Evolutionary conservation across 108 stramenopile species (phyloP).

Genomic region (Cyclotella choctawhatcheeana): DNA sequence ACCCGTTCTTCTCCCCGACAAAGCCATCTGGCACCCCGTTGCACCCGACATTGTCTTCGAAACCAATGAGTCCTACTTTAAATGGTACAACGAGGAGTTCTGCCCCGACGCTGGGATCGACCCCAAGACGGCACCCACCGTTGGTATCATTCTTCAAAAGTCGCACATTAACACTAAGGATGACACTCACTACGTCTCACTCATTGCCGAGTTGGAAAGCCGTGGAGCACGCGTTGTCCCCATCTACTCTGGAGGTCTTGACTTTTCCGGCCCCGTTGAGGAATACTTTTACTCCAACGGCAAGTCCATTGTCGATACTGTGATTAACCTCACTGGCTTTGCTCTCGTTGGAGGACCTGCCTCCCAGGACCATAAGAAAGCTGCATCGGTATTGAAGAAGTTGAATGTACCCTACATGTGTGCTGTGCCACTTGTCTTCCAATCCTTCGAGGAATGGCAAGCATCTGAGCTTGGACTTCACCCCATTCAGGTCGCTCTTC

Average conservation of each 20-base stretch:
- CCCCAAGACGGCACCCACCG: slow-evolving; percentile 82
- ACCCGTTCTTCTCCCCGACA: slow-evolving; percentile 96
- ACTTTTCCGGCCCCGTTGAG: slow-evolving; percentile 96
- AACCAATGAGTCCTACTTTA: slow-evolving; percentile 79
- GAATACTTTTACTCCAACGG: slow-evolving; percentile 90
- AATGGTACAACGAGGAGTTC: slow-evolving; percentile 95
- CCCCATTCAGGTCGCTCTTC: slow-evolving; percentile 96
- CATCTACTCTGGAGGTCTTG: slow-evolving; percentile 95
- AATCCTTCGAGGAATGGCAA: slow-evolving; percentile 98
- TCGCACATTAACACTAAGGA: slow-evolving; percentile 98
- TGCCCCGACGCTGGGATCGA: slow-evolving; percentile 94
- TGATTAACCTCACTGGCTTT: slow-evolving; percentile 97
- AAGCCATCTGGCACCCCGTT: slow-evolving; percentile 98
- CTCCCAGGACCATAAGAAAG: slow-evolving; percentile 96
- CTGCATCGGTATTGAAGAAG: slow-evolving; percentile 85
- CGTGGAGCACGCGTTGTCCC: slow-evolving; percentile 91
- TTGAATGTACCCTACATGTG: slow-evolving; percentile 96
- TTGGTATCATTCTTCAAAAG: slow-evolving; percentile 96
- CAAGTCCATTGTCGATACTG: slow-evolving; percentile 89
- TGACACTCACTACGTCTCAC: slow-evolving; percentile 95
- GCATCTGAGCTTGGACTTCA: slow-evolving; percentile 95
- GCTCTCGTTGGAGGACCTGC: slow-evolving; percentile 96
- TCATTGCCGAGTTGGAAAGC: slow-evolving; percentile 94
- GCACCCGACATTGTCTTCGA: slow-evolving; percentile 94
- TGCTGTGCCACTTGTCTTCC: slow-evolving; percentile 96